Conservation (phyloP, 202 grass and related monocot species). For the Saccharum hybrid region DNA sequence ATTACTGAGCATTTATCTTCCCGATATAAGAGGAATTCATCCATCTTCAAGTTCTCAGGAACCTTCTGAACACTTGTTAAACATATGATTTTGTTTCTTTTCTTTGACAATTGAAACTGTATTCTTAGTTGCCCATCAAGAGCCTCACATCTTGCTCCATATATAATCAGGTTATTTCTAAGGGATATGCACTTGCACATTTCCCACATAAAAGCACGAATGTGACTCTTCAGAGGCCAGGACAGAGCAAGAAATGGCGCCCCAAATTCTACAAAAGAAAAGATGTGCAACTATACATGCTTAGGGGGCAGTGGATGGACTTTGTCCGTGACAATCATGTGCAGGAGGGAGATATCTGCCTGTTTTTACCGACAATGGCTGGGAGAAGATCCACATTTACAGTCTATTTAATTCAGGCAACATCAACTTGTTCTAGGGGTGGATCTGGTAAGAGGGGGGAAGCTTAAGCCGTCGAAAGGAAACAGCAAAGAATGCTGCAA, state of each 20-base stretch:
- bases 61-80: background rate
- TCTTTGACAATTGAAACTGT: background rate
- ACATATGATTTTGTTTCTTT: background rate
- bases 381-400: conserved; percentile 19
- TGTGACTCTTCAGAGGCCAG: conserved; percentile 41
- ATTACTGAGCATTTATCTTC: conserved; percentile 14
- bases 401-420: conserved; percentile 41
- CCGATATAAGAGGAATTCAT: background rate
- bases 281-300: background rate
- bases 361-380: conserved; percentile 49
- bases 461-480: background rate
- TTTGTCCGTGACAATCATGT: conserved; percentile 62
- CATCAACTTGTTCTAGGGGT: background rate
- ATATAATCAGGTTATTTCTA: conserved; percentile 41
- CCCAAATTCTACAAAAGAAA: conserved; percentile 16
- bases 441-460: background rate
- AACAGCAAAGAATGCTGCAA: background rate
- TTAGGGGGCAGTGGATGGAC: conserved; percentile 43
- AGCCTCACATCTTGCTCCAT: background rate
- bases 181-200: conserved; percentile 36
- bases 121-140: background rate
- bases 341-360: conserved; percentile 48
- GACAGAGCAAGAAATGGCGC: conserved; percentile 46
- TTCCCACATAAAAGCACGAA: conserved; percentile 35
- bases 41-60: background rate